Conservation (phyloP, 2,329 filamentous ascomycete species). For the Cytospora paraplurivora region DNA sequence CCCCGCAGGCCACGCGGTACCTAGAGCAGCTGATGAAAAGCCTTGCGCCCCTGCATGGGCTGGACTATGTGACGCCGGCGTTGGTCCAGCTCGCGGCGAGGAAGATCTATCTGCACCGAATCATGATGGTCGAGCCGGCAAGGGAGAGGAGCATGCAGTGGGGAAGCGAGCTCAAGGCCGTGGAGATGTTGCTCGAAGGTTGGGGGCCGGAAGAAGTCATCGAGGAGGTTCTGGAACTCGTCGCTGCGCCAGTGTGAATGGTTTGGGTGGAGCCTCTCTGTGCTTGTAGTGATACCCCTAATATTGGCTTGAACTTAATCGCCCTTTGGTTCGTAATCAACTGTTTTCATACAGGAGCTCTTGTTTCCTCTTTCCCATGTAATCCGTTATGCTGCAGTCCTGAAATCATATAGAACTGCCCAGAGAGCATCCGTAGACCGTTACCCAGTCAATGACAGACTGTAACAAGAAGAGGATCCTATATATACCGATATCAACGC, state of each 20-base stretch:
- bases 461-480: not conserved
- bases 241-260: constrained; percentile 54
- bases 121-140: constrained; percentile 67
- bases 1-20: constrained; percentile 76
- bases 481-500: not conserved
- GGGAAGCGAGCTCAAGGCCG: constrained; percentile 75
- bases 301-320: not conserved
- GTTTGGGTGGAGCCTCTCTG: not conserved
- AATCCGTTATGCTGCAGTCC: not conserved
- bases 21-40: constrained; percentile 70
- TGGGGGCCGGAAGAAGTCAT: constrained; percentile 64
- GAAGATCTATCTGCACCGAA: constrained; percentile 87
- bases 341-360: not conserved
- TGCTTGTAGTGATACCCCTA: constrained; percentile 4
- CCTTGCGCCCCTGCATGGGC: constrained; percentile 77
- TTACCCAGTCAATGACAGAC: not conserved
- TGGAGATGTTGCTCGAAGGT: constrained; percentile 66
- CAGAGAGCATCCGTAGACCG: not conserved
- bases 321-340: not conserved
- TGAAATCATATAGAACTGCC: not conserved
- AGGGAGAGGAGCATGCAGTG: constrained; percentile 90
- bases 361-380: not conserved
- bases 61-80: constrained; percentile 81
- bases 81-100: constrained; percentile 78
- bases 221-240: constrained; percentile 62